Base-by-base conservation (phyloP, 805 yeast species). In the Teunomyces cretensis region DNA sequence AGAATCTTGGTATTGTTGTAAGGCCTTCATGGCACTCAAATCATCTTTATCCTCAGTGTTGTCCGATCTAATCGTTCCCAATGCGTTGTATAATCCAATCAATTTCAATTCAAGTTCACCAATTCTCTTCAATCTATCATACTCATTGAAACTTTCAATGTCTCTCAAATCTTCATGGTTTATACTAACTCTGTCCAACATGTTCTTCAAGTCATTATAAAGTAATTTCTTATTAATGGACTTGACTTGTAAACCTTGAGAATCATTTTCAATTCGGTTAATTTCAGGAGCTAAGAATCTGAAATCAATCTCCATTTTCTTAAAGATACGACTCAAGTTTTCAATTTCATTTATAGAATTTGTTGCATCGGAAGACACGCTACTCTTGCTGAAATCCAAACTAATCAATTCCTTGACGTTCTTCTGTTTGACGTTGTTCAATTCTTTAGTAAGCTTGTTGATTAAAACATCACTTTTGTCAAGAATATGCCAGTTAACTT, bases 161-260 rank as follows among this genome's bases (percentile, higher is more conserved):
- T 68, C 61, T 7, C 61, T 60, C 42, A 88, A 65, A 13, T 82
- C 83, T 1, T 66, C 65, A 13, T 79, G 78, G 50, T 83, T 82
- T 22, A 89, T 72, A 45, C 83, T 79, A 7, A 87, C 86, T n/a
- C 88, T 84, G 40, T 78, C 76, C 49, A 90, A 65, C 38, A 90
- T 73, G n/a, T 76, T 79, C 32, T 79, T 78, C 44, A 90, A 73
- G 48, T 88, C 90, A 39, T 76, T 79, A 74, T 83, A 84, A 17
- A 90, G 69, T n/a, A 75, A 61, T 55, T 87, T 88, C 62, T 86
- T 87, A 65, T 91, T 91, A 36, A 88, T 82, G 4, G 92, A 80
- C 53, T 83, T 84, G 6, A 91, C 84, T 64, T 91, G 97, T 13
- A 89, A 64, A 40, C 96, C 96, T 54, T 85, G 81, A 2, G 91